Conservation (phyloP, 495 filamentous ascomycete genomes). For the Cairneyella variabilis region DNA sequence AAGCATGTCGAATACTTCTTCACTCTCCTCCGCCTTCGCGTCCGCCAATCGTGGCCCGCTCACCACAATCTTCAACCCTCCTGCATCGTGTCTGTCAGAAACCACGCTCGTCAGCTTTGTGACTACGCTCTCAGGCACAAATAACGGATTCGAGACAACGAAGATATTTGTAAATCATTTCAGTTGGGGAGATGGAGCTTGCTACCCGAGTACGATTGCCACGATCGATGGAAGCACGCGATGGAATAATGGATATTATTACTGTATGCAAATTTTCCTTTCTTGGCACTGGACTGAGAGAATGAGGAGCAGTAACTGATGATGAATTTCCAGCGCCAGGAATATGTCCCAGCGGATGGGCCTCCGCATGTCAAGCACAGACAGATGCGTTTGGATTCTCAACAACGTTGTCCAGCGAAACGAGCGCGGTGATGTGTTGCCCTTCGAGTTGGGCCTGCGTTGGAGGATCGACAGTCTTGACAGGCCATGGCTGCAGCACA, state of each 20-base stretch:
- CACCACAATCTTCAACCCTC: slow-evolving; percentile 15
- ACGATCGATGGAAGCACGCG: slow-evolving; percentile 1
- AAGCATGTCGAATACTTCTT: too few species aligned
- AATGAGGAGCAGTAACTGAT: background rate
- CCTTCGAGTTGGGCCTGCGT: slow-evolving; percentile 14
- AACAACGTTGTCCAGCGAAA: background rate
- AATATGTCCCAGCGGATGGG: slow-evolving; percentile 16
- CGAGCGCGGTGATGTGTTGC: slow-evolving; percentile 12
- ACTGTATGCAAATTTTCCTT: background rate
- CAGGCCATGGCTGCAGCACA: slow-evolving; percentile 8
- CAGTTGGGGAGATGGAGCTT: slow-evolving; percentile 12
- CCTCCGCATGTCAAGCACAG: slow-evolving; percentile 1
- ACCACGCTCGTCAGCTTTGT: slow-evolving; percentile 8
- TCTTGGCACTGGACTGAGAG: too few species aligned
- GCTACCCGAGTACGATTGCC: slow-evolving; percentile 14
- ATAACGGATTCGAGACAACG: background rate
- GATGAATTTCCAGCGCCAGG: background rate
- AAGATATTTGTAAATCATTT: slow-evolving; percentile 16
- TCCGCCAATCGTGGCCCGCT: slow-evolving; percentile 11
- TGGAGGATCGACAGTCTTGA: slow-evolving; percentile 4
- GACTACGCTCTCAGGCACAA: background rate
- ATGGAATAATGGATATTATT: slow-evolving; percentile 15
- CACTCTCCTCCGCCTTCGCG: slow-evolving; percentile 2
- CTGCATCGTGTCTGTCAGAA: slow-evolving; percentile 8
- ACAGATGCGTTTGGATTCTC: slow-evolving; percentile 7